Base-by-base conservation (phyloP, 2,329 filamentous ascomycete species). In the Pseudogymnoascus sp. region DNA sequence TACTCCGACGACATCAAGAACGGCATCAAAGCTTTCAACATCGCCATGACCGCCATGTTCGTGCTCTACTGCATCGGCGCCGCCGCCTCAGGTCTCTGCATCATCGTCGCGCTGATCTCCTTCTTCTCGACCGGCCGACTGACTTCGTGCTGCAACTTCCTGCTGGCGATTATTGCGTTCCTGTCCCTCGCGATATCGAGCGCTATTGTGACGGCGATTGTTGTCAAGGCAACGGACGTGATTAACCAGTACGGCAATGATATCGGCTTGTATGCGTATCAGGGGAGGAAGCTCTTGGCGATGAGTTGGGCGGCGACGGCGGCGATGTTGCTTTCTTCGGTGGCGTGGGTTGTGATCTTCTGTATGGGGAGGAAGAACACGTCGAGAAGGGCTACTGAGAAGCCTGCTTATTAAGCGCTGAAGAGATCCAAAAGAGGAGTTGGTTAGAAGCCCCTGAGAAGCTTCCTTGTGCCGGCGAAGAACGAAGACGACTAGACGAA, bases 121-220 rank as follows among this genome's bases (percentile, higher is more conserved):
- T 63, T 82, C 59, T 75, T 83, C 64, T 64, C 65, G 1, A 61
- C 72, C 11, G 69, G 72, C 1, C 7, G 72, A 79, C 16, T 67
- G 75, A 22, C 54, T 57, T 30, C 41, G 11, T 22, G 57, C 34
- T 4, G n/a, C 38, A 39, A 37, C n/a, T 28, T 58, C 6, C 32
- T 58, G 2, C 5, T 58, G 32, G 57, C 57, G 18, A 25, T 58
- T 7, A 18, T 59, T 8, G 43, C 79, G 0, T 82, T 84, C 64
- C 39, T 83, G 6, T 74, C 84, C 11, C 79, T 88, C 67, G 88
- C 88, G 3, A 85, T 86, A 59, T 85, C 88, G 57, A 92, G 88
- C 18, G 90, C 90, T 66, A 87, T 92, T 22, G 82, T 85, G 25
- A 88, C 82, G 0, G 86, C 88, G 16, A 72, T 85, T 4, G 77